Conservation (phyloP, 2,329 filamentous ascomycete species). For the Colletotrichum melonis region DNA sequence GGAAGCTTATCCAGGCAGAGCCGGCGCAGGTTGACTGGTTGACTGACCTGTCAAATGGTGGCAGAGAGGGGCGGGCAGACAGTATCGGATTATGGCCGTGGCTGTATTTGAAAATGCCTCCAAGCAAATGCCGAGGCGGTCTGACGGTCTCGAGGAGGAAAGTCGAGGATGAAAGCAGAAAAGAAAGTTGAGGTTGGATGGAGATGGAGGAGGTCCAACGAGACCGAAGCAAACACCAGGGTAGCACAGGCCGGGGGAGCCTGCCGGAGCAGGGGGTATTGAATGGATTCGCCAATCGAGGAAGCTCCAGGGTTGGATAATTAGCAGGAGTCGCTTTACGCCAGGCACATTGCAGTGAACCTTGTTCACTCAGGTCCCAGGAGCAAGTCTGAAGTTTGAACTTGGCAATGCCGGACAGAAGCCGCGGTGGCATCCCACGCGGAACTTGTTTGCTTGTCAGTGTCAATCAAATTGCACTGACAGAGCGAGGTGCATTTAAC, state of each 20-base stretch:
- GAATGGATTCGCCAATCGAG: constrained; percentile 21
- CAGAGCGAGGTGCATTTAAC: constrained; percentile 2
- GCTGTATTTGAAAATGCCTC: not conserved
- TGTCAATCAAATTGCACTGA: constrained; percentile 2
- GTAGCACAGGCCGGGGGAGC: constrained; percentile 6
- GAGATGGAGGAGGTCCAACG: not conserved
- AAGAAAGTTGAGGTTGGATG: constrained; percentile 27
- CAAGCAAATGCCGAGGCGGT: not conserved
- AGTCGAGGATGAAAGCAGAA: not conserved
- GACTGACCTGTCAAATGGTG: constrained; percentile 22
- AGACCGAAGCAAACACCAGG: not conserved
- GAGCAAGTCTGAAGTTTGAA: not conserved
- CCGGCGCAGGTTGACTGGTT: not conserved
- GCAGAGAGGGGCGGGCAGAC: not conserved
- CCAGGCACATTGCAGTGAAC: not conserved
- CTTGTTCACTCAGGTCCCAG: not conserved
- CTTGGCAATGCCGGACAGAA: not conserved
- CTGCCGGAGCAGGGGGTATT: constrained; percentile 7
- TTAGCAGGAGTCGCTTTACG: not conserved
- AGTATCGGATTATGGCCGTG: constrained; percentile 3
- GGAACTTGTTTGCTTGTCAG: constrained; percentile 10
- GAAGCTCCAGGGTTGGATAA: not conserved
- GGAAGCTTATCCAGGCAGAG: constrained; percentile 5
- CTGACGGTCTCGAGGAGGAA: not conserved
- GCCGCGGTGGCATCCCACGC: constrained; percentile 9